Evolutionary conservation across 345 rosid genomes (phyloP).

Genomic region (Salix udensis): DNA sequence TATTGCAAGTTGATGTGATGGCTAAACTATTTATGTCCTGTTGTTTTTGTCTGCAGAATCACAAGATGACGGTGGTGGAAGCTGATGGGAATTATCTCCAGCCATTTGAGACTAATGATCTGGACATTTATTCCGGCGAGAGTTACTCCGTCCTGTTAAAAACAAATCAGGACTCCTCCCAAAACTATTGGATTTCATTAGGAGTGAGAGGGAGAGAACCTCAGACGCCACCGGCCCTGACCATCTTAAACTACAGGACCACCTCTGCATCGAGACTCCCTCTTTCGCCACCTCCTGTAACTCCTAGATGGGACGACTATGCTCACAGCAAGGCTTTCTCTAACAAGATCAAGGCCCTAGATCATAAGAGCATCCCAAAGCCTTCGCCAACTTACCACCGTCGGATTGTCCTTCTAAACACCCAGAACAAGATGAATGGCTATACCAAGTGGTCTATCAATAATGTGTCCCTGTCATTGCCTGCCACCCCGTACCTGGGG

Average conservation of each 20-base stretch:
- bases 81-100: conserved; percentile 83
- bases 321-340: conserved; percentile 47
- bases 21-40: background rate
- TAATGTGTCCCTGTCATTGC: conserved; percentile 56
- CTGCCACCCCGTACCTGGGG: conserved; percentile 76
- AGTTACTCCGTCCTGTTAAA: conserved; percentile 66
- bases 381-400: conserved; percentile 40
- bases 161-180: conserved; percentile 47
- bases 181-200: conserved; percentile 59
- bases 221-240: conserved; percentile 52
- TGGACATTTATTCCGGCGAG: conserved; percentile 80
- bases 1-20: background rate
- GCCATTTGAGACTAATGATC: conserved; percentile 50
- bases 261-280: conserved; percentile 42
- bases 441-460: conserved; percentile 64
- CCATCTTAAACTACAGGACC: conserved; percentile 50
- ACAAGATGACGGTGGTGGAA: conserved; percentile 72
- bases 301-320: conserved; percentile 66
- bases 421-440: conserved; percentile 60
- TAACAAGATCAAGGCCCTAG: conserved; percentile 30
- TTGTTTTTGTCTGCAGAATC: conserved; percentile 38
- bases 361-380: conserved; percentile 27
- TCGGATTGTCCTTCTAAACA: conserved; percentile 57
- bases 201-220: conserved; percentile 64
- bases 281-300: conserved; percentile 46